Evolutionary conservation across 257 asterid species (phyloP).

Genomic region (Mentha longifolia): DNA sequence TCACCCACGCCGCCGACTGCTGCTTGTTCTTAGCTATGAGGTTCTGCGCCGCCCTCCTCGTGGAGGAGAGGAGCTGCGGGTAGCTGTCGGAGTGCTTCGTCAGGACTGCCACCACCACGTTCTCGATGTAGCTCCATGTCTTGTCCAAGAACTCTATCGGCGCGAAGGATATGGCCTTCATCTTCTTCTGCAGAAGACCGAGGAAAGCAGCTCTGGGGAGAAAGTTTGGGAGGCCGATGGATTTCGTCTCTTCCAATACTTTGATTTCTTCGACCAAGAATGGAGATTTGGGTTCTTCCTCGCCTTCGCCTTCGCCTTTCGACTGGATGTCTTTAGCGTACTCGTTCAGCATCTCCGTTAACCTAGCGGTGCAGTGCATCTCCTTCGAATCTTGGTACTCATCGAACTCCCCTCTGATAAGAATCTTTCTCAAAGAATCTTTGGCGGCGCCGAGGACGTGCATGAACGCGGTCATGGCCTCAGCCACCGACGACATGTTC

Average conservation of each 20-base stretch:
- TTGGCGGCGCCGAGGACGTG: conserved; percentile 30
- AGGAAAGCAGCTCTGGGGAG: conserved; percentile 31
- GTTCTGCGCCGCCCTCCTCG: conserved; percentile 20
- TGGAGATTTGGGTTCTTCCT: conserved; percentile 32
- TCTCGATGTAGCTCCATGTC: conserved; percentile 34
- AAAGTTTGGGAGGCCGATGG: conserved; percentile 36
- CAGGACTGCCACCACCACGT: background rate
- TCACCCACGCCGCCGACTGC: too few species aligned
- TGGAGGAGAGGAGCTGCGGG: conserved; percentile 23
- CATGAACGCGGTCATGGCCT: conserved; percentile 42
- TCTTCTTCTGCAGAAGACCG: conserved; percentile 28
- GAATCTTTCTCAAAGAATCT: conserved; percentile 41
- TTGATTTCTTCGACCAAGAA: conserved; percentile 29
- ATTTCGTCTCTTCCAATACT: conserved; percentile 34
- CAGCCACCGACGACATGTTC: conserved; percentile 32
- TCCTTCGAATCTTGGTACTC: conserved; percentile 35
- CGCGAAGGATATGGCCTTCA: background rate
- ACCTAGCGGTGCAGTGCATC: conserved; percentile 40
- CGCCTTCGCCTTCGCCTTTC: conserved; percentile 40
- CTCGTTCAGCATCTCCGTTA: conserved; percentile 36
- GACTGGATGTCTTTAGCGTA: conserved; percentile 33
- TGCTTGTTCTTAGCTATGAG: background rate
- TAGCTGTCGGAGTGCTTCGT: conserved; percentile 26
- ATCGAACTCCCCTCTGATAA: conserved; percentile 40
- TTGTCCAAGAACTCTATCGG: conserved; percentile 28